These are phyloP conservation scores for Diaporthe aspalathi DNA, from an alignment of 2,329 filamentous ascomycete species.

Conservation along the genomic window DNA sequence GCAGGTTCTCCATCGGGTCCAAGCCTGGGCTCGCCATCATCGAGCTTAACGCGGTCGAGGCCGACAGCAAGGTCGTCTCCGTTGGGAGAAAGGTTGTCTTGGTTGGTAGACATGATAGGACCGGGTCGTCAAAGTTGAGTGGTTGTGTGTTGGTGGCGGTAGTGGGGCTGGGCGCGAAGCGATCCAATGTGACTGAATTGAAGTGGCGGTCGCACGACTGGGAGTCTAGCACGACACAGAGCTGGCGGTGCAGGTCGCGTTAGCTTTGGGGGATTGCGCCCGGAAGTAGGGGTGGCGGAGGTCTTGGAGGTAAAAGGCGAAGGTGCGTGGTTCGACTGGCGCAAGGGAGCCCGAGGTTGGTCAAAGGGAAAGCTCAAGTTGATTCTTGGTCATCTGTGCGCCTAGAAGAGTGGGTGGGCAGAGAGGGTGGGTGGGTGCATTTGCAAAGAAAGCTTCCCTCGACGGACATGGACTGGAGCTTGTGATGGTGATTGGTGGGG, in stretches of 20 bases:
- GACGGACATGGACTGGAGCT: constrained; percentile 18
- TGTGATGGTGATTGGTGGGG: constrained; percentile 34
- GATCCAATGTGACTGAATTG: constrained; percentile 12
- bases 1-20: constrained; percentile 80
- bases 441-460: constrained; percentile 34
- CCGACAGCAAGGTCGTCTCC: constrained; percentile 71
- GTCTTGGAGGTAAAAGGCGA: not conserved
- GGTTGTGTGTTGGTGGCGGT: not conserved
- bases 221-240: constrained; percentile 26
- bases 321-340: constrained; percentile 18
- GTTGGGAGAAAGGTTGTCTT: constrained; percentile 67
- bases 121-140: constrained; percentile 12
- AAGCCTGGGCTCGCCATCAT: constrained; percentile 69
- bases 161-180: constrained; percentile 17
- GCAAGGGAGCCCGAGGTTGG: constrained; percentile 26
- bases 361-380: constrained; percentile 5
- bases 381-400: constrained; percentile 33
- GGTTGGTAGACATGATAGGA: constrained; percentile 69
- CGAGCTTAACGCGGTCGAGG: constrained; percentile 74
- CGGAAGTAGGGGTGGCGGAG: not conserved
- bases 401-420: constrained; percentile 14
- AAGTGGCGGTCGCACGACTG: constrained; percentile 33
- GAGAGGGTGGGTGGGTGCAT: constrained; percentile 26
- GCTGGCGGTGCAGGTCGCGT: constrained; percentile 34
- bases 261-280: constrained; percentile 17